A percentile compares a stretch with the other conserved stretches of the same genome.
These are phyloP conservation scores for Gelatoporia subvermispora DNA, from an alignment of 768 basidiomycete genomes.

Conservation along the genomic window DNA sequence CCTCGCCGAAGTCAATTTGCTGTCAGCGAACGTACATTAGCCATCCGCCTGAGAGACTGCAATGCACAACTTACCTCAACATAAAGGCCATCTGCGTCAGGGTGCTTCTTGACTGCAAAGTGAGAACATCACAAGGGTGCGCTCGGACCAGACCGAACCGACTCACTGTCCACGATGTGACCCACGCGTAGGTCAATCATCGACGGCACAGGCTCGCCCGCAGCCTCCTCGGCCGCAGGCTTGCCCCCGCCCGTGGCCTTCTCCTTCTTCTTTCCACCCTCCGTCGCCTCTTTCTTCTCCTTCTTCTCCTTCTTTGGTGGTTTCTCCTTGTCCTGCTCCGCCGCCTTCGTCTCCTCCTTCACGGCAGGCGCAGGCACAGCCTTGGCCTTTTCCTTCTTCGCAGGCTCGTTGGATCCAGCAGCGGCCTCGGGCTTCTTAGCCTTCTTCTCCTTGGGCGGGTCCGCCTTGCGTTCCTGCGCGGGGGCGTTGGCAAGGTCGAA, in stretches of 20 bases:
- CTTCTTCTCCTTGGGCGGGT: conserved; percentile 78
- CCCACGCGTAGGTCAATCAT: conserved; percentile 98
- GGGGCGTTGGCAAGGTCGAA: conserved; percentile 81
- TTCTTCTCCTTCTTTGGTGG: conserved; percentile 46
- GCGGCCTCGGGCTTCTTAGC: conserved; percentile 38
- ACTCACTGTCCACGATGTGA: conserved; percentile 82
- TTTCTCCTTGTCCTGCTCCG: conserved; percentile 41
- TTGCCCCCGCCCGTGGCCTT: conserved; percentile 20
- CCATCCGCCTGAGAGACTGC: neutral
- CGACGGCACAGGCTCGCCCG: conserved; percentile 82
- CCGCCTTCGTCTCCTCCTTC: conserved; percentile 26
- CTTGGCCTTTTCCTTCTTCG: conserved; percentile 26
- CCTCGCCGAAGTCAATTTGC: conserved; percentile 97
- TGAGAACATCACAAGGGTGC: neutral
- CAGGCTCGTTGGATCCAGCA: conserved; percentile 21
- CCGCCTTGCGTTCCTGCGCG: conserved; percentile 62
- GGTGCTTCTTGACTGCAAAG: conserved; percentile 81
- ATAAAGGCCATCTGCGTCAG: conserved; percentile 97
- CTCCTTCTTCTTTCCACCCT: conserved; percentile 31
- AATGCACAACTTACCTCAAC: conserved; percentile 60
- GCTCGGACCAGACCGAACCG: neutral
- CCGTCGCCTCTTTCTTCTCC: conserved; percentile 21
- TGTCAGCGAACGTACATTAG: conserved; percentile 20
- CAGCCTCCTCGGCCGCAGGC: conserved; percentile 48
- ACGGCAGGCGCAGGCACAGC: conserved; percentile 18